Percentiles rank a stretch among this genome's conserved stretches.
phyloP scores from a whole-genome alignment of 2,329 filamentous ascomycete genomes.

The Colletotrichum sp. region DNA sequence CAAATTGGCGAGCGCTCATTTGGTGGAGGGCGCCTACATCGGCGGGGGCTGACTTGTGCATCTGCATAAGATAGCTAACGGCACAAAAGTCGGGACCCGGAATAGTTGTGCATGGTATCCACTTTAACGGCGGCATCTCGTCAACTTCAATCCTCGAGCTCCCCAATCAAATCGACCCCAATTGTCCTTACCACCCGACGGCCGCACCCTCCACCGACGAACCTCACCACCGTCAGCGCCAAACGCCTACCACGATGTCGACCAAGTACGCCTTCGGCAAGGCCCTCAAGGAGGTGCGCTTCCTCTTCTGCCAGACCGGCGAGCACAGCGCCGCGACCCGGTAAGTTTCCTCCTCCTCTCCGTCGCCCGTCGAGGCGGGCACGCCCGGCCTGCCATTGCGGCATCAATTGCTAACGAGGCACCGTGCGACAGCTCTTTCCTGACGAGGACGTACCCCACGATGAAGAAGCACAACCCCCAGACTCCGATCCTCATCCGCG shows the following conservation, averaged over 20 bases:
- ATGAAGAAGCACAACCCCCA: constrained; percentile 99
- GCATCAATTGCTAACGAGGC: constrained; percentile 20
- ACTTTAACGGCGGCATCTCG: neutral
- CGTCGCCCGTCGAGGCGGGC: neutral
- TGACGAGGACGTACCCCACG: constrained; percentile 89
- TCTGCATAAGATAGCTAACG: neutral
- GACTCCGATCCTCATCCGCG: constrained; percentile 92
- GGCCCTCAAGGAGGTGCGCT: constrained; percentile 91
- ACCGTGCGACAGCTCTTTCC: constrained; percentile 71
- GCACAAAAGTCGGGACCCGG: neutral
- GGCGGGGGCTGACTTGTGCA: neutral
- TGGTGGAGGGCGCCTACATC: neutral
- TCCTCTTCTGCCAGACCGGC: constrained; percentile 94
- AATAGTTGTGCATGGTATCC: neutral
- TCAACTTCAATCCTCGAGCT: constrained; percentile 20
- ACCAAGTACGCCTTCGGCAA: constrained; percentile 91
- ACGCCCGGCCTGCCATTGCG: neutral
- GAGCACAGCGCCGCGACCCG: constrained; percentile 88
- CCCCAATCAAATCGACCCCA: constrained; percentile 15
- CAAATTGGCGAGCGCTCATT: neutral
- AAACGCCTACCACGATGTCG: constrained; percentile 62
- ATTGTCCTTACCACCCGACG: constrained; percentile 23
- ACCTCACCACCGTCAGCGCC: constrained; percentile 4
- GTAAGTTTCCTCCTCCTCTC: constrained; percentile 54
- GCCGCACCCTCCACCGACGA: neutral